Evolutionary conservation across 768 basidiomycete genomes (phyloP).

Genomic region (Agrocybe praecox): DNA sequence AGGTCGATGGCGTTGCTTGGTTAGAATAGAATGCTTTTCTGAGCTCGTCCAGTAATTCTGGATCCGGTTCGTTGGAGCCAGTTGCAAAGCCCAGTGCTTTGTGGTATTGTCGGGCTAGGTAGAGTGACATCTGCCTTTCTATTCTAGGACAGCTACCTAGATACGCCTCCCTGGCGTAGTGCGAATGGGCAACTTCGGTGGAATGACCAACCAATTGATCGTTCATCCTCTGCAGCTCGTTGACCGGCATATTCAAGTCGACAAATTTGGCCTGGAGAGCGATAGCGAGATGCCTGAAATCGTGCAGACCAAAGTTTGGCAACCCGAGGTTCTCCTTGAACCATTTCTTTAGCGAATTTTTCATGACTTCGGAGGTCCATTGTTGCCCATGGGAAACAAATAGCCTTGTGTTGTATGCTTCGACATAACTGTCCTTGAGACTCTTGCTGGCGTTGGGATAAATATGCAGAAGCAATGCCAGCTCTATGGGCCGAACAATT

Average conservation of each 20-base stretch:
- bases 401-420: not conserved
- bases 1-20: not conserved
- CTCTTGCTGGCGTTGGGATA: not conserved
- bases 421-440: not conserved
- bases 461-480: not conserved
- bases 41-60: not conserved
- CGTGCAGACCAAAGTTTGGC: not conserved
- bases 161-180: not conserved
- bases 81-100: not conserved
- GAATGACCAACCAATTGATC: not conserved
- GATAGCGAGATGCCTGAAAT: not conserved
- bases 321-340: not conserved
- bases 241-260: not conserved
- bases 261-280: not conserved
- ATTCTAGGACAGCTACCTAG: not conserved
- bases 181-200: not conserved
- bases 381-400: not conserved
- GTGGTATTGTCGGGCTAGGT: not conserved
- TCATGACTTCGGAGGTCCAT: not conserved
- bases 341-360: not conserved
- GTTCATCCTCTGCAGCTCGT: not conserved
- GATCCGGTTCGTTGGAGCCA: not conserved
- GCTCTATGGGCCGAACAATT: conserved; percentile 1
- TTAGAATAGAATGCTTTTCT: not conserved
- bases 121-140: not conserved